phyloP scores from a whole-genome alignment of 768 basidiomycete genomes.

The Tylopilus felleus region DNA sequence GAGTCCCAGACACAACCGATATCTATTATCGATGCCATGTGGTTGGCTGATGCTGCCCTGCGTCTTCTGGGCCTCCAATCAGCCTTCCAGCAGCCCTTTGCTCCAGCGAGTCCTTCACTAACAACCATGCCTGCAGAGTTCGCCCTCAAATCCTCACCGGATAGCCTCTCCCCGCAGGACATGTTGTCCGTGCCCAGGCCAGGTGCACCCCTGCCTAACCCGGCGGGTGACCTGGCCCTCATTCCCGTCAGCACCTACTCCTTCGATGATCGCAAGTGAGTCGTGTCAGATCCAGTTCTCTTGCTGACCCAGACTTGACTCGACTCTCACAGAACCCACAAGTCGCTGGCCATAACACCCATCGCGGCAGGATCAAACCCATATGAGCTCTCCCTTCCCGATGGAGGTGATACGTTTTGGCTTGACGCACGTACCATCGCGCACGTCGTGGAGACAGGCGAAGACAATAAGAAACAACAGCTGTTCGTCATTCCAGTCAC shows the following conservation, averaged over 20 bases:
- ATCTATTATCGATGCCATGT: conserved; percentile 35
- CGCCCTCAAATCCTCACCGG: conserved; percentile 52
- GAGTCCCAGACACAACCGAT: no score
- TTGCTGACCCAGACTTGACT: background rate
- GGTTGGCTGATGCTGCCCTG: conserved; percentile 39
- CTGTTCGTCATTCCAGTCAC: conserved; percentile 60
- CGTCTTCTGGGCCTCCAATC: conserved; percentile 46
- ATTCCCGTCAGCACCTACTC: conserved; percentile 67
- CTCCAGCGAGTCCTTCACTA: conserved; percentile 15
- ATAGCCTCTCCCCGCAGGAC: conserved; percentile 68
- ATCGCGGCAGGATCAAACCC: conserved; percentile 50
- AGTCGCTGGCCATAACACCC: conserved; percentile 60
- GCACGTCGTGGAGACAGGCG: conserved; percentile 53
- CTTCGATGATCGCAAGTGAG: conserved; percentile 71
- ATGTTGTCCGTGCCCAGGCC: conserved; percentile 69
- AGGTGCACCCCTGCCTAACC: conserved; percentile 62
- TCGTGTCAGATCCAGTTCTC: conserved; percentile 1
- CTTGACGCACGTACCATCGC: conserved; percentile 66
- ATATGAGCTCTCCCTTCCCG: conserved; percentile 55
- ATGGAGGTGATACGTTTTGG: conserved; percentile 80
- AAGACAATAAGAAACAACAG: conserved; percentile 49
- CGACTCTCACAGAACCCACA: conserved; percentile 55
- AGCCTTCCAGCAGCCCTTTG: conserved; percentile 49
- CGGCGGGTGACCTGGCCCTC: conserved; percentile 63
- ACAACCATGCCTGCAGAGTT: conserved; percentile 41